Evolutionary conservation across 2,329 filamentous ascomycete species (phyloP).

Genomic region (Pseudogymnoascus sp.): DNA sequence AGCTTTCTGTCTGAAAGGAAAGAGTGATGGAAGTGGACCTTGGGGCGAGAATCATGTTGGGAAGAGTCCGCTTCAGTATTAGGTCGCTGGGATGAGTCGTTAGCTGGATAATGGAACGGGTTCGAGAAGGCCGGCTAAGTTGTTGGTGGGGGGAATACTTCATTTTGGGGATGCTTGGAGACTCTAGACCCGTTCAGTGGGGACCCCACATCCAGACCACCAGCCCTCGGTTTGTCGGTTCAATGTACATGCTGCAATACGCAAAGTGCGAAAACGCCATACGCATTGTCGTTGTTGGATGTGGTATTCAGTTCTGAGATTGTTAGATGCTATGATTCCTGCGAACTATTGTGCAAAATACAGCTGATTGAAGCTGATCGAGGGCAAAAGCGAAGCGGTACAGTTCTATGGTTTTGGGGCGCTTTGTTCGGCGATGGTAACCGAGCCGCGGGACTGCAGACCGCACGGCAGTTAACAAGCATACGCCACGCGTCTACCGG

Average conservation of each 20-base stretch:
- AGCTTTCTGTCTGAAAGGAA: background rate
- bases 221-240: background rate
- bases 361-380: background rate
- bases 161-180: background rate
- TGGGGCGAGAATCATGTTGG: background rate
- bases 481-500: background rate
- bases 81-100: background rate
- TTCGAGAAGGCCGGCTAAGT: background rate
- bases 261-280: background rate
- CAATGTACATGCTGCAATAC: background rate
- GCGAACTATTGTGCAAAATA: background rate
- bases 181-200: background rate
- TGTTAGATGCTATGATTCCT: background rate
- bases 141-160: background rate
- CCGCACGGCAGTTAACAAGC: background rate
- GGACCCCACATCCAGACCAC: background rate
- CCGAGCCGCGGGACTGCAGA: background rate
- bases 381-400: background rate
- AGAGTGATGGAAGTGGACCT: background rate
- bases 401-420: background rate
- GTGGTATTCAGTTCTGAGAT: background rate
- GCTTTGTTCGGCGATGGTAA: background rate
- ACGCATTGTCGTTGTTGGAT: background rate
- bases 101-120: background rate
- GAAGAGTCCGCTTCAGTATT: background rate